These are phyloP conservation scores for Chrysanthemum seticuspe DNA, from an alignment of 129 eudicot genomes.

Conservation along the genomic window DNA sequence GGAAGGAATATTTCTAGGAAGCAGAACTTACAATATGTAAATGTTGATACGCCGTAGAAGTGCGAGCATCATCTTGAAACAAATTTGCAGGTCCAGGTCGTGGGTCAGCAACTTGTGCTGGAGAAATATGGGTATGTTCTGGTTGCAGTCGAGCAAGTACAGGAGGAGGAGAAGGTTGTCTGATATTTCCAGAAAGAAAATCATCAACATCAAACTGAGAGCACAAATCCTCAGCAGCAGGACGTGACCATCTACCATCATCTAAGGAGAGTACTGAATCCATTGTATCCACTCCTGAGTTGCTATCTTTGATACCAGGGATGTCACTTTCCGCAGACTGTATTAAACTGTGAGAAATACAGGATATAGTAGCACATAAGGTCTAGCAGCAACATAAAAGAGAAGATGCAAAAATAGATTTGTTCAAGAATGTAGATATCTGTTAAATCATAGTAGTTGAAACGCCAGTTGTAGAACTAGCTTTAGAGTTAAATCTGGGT, in stretches of 20 bases:
- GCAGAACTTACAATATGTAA: conserved; percentile 77
- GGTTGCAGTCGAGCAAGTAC: conserved; percentile 87
- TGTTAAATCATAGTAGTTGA: neutral
- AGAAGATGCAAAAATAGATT: neutral
- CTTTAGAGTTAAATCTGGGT: neutral
- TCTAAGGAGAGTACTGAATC: conserved; percentile 82
- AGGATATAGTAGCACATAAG: neutral
- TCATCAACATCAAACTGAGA: conserved; percentile 33
- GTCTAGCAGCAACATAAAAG: neutral
- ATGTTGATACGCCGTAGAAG: conserved; percentile 71
- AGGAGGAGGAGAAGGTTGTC: conserved; percentile 95
- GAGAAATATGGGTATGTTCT: conserved; percentile 60
- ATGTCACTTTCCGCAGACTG: conserved; percentile 45
- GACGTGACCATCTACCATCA: conserved; percentile 82
- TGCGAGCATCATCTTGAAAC: conserved; percentile 52
- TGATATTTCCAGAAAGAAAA: conserved; percentile 54
- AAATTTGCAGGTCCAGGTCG: conserved; percentile 85
- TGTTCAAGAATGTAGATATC: too few species aligned
- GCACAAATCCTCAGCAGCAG: conserved; percentile 26
- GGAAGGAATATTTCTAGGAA: neutral
- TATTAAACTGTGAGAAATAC: conserved; percentile 47
- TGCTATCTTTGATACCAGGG: conserved; percentile 41
- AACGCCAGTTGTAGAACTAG: neutral
- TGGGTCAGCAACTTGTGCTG: conserved; percentile 92
- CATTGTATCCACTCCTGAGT: conserved; percentile 55